Conservation (phyloP, 2,329 filamentous ascomycete genomes). For the Diplodia mutila region DNA sequence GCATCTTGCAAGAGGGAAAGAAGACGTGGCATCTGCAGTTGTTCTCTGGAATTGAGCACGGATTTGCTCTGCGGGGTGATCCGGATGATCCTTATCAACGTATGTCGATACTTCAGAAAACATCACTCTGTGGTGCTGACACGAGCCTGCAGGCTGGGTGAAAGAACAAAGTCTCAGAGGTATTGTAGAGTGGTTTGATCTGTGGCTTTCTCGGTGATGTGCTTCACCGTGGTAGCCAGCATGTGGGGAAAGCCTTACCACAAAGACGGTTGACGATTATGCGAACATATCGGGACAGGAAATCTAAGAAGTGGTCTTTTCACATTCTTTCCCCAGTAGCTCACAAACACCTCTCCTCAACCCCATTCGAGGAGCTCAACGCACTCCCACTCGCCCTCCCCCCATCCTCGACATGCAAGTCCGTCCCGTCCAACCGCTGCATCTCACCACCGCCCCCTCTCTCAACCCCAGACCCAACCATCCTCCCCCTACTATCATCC, state of each 20-base stretch:
- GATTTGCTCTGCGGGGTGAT: slow-evolving; percentile 42
- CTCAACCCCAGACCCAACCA: not conserved
- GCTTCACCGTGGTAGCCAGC: not conserved
- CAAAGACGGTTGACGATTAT: no score
- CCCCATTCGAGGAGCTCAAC: not conserved
- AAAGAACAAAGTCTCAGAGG: not conserved
- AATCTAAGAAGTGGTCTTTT: not conserved
- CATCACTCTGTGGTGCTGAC: not conserved
- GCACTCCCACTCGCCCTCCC: not conserved
- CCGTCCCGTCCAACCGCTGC: not conserved
- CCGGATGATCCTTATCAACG: slow-evolving; percentile 48
- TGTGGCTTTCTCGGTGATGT: not conserved
- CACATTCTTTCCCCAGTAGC: not conserved
- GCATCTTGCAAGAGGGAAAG: slow-evolving; percentile 47
- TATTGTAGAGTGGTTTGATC: not conserved
- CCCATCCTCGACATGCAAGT: not conserved
- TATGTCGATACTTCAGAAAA: not conserved
- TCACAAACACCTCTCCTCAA: not conserved
- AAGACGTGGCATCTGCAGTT: slow-evolving; percentile 42
- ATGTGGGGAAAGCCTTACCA: no score
- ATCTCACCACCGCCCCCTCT: not conserved
- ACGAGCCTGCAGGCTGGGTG: not conserved
- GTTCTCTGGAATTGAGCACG: slow-evolving; percentile 41
- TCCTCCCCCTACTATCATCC: not conserved
- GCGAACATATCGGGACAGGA: not conserved